Percentiles rank a stretch among this genome's conserved stretches.
Evolutionary conservation across 2,329 filamentous ascomycete genomes (phyloP).

Genomic region (Colletotrichum somersetense): DNA sequence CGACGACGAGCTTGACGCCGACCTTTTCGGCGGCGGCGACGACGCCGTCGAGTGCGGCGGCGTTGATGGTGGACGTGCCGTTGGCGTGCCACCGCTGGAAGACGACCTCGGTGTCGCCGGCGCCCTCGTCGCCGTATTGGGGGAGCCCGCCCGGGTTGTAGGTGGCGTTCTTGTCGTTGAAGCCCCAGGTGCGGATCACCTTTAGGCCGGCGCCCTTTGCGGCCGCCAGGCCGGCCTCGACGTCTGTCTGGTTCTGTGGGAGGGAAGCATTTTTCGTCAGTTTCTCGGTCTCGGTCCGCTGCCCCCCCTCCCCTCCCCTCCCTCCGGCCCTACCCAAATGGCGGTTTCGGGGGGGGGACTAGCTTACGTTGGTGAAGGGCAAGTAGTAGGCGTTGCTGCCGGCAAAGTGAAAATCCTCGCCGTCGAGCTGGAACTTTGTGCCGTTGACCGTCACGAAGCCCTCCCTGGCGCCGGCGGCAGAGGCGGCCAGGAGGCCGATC

Average conservation of each 20-base stretch:
- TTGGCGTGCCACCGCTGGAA: conserved; percentile 61
- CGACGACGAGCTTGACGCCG: conserved; percentile 63
- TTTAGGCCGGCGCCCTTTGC: conserved; percentile 62
- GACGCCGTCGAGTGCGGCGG: conserved; percentile 62
- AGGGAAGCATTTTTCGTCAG: not conserved
- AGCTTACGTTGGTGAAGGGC: conserved; percentile 63
- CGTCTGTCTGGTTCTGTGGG: conserved; percentile 59
- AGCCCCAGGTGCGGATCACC: conserved; percentile 69
- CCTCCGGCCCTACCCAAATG: not conserved
- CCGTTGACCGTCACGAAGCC: conserved; percentile 65
- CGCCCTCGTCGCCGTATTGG: conserved; percentile 63
- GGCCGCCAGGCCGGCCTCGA: conserved; percentile 59
- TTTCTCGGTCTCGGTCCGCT: conserved; percentile 43
- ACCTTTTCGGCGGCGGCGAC: conserved; percentile 60
- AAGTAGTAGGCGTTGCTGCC: conserved; percentile 70
- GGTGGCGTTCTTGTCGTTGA: conserved; percentile 68
- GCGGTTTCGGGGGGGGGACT: not conserved
- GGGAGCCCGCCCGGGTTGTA: conserved; percentile 60
- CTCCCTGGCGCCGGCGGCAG: conserved; percentile 43
- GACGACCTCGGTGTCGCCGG: conserved; percentile 58
- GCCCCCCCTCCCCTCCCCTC: too few relatives aligned
- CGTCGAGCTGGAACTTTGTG: conserved; percentile 65
- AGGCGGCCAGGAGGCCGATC: conserved; percentile 37
- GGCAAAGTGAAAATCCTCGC: conserved; percentile 68
- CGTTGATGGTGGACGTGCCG: conserved; percentile 59